Percentiles rank a stretch among this genome's conserved stretches.
Conservation (phyloP, 2,329 filamentous ascomycete genomes). For the Aspergillus texensis region DNA sequence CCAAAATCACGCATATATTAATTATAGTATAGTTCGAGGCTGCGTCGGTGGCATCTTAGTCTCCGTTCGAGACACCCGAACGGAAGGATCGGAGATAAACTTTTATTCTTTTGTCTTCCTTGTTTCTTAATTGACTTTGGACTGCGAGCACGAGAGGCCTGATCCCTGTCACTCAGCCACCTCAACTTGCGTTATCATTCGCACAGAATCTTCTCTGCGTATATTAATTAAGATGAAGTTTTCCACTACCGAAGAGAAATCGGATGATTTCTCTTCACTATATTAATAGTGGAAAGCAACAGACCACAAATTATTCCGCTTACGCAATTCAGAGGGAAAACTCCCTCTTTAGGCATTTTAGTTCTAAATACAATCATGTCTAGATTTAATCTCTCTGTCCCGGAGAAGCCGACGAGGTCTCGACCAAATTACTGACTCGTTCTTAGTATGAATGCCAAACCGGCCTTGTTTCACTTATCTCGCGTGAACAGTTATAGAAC, state of each 20-base stretch:
- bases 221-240: not conserved
- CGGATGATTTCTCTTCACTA: not conserved
- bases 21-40: not conserved
- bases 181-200: not conserved
- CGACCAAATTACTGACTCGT: not conserved
- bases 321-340: not conserved
- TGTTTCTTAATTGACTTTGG: not conserved
- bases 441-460: not conserved
- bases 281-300: not conserved
- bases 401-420: not conserved
- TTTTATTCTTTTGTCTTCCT: not conserved
- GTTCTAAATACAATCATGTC: not conserved
- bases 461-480: not conserved
- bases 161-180: not conserved
- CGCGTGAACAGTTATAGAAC: not conserved
- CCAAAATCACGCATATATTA: not conserved
- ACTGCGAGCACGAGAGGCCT: not conserved
- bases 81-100: constrained; percentile 2
- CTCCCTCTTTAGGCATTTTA: not conserved
- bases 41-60: not conserved
- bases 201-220: not conserved
- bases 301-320: not conserved
- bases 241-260: not conserved
- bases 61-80: not conserved
- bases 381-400: not conserved